Percentiles rank a stretch among this genome's conserved stretches.
phyloP scores from a whole-genome alignment of 208 protist genomes.

The Wallacemonas rigidus region DNA sequence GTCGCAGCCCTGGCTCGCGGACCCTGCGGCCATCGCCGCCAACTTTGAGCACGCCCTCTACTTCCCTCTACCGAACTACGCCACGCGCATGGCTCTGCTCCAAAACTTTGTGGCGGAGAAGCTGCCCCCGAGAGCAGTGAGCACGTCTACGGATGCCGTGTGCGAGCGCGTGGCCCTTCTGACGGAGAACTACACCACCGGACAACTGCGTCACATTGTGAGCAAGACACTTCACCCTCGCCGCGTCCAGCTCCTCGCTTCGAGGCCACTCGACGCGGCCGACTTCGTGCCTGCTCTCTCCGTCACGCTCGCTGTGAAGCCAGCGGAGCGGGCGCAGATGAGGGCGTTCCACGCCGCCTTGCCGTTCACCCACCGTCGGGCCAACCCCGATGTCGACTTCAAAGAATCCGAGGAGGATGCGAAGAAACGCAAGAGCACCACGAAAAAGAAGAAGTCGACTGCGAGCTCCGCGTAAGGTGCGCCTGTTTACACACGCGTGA shows the following conservation, averaged over 20 bases:
- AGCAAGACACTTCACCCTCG: constrained; percentile 58
- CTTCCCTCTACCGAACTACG: constrained; percentile 87
- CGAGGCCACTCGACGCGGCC: constrained; percentile 55
- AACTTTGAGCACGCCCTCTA: constrained; percentile 81
- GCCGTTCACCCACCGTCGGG: constrained; percentile 70
- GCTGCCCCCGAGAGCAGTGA: constrained; percentile 14
- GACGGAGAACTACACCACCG: constrained; percentile 73
- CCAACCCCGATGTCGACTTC: constrained; percentile 73
- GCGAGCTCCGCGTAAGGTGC: background rate
- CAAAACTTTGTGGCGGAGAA: constrained; percentile 44
- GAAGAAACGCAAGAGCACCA: constrained; percentile 29
- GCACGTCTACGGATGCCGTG: constrained; percentile 25
- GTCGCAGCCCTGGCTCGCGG: constrained; percentile 72
- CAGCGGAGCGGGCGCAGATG: constrained; percentile 60
- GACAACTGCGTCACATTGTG: constrained; percentile 60
- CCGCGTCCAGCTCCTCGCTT: constrained; percentile 71
- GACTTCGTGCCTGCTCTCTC: constrained; percentile 87
- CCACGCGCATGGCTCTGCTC: constrained; percentile 77
- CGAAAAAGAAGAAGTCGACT: constrained; percentile 27
- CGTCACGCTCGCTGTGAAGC: constrained; percentile 41
- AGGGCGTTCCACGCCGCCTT: constrained; percentile 62
- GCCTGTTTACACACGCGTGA: no score
- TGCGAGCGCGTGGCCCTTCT: constrained; percentile 78
- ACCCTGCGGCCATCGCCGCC: constrained; percentile 54
- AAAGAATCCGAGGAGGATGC: constrained; percentile 68